These are phyloP conservation scores for Solanum appendiculatum DNA, from an alignment of 257 asterid species.

Conservation along the genomic window DNA sequence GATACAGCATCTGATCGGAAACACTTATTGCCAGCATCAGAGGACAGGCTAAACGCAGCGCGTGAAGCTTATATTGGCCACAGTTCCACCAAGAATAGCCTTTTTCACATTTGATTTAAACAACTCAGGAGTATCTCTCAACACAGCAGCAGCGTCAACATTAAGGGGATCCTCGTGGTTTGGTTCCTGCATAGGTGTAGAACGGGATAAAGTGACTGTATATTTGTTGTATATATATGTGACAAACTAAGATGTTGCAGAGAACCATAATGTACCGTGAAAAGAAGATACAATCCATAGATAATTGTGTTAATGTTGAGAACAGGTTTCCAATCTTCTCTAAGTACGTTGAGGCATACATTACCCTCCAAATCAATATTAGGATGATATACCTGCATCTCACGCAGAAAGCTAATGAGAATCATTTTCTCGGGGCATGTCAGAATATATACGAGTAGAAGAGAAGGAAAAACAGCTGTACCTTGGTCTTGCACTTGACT, in stretches of 20 bases:
- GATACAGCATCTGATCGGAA: neutral
- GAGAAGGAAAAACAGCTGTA: neutral
- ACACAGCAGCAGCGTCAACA: slow-evolving; percentile 25
- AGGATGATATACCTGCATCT: slow-evolving; percentile 76
- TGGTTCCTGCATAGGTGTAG: slow-evolving; percentile 20
- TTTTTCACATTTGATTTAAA: slow-evolving; percentile 34
- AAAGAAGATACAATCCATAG: slow-evolving; percentile 46
- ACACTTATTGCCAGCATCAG: neutral
- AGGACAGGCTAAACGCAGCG: slow-evolving; percentile 15
- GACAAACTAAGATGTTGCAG: neutral
- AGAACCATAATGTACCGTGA: slow-evolving; percentile 42
- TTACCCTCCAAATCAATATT: slow-evolving; percentile 90
- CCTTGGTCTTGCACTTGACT: slow-evolving; percentile 37
- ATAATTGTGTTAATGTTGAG: slow-evolving; percentile 31
- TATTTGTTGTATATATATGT: neutral
- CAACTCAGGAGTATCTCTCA: slow-evolving; percentile 25
- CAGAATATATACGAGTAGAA: neutral
- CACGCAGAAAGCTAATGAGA: neutral
- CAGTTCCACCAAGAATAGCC: slow-evolving; percentile 43
- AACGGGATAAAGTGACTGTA: neutral
- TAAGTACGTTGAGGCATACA: slow-evolving; percentile 58
- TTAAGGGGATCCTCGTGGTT: slow-evolving; percentile 37
- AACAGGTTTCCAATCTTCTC: slow-evolving; percentile 44
- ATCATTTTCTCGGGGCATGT: neutral
- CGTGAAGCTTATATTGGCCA: slow-evolving; percentile 23